These are phyloP conservation scores for Nigrospora osmanthi DNA, from an alignment of 2,329 filamentous ascomycete genomes.

Conservation along the genomic window DNA sequence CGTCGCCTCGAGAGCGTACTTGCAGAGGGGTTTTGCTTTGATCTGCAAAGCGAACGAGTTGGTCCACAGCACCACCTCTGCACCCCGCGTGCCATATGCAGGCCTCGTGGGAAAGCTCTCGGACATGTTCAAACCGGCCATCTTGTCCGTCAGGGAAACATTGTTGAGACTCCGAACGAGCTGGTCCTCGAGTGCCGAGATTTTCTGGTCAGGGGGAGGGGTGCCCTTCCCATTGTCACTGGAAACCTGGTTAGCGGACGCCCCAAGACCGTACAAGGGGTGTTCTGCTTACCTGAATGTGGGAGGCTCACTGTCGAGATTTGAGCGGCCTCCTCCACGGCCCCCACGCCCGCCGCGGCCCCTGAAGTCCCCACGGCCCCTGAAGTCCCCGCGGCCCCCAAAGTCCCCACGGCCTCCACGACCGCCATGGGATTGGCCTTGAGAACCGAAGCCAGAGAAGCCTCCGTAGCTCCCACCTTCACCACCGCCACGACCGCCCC, in stretches of 20 bases:
- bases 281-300: slow-evolving; percentile 22
- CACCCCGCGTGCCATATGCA: slow-evolving; percentile 37
- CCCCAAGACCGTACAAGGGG: background rate
- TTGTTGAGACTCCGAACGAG: slow-evolving; percentile 25
- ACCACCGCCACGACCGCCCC: background rate
- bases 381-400: slow-evolving; percentile 11
- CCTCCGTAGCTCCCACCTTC: background rate
- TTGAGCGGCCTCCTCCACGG: slow-evolving; percentile 8
- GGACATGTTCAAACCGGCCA: slow-evolving; percentile 25
- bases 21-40: slow-evolving; percentile 28
- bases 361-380: slow-evolving; percentile 4
- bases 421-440: slow-evolving; percentile 4
- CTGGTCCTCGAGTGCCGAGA: slow-evolving; percentile 31
- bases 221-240: slow-evolving; percentile 4
- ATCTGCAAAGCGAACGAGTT: slow-evolving; percentile 44
- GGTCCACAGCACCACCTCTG: slow-evolving; percentile 37
- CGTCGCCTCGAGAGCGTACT: slow-evolving; percentile 35
- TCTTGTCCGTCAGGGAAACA: slow-evolving; percentile 22
- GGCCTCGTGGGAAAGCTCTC: slow-evolving; percentile 36
- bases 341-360: slow-evolving; percentile 4
- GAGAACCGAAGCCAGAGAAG: background rate
- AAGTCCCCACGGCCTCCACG: slow-evolving; percentile 14
- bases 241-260: background rate
- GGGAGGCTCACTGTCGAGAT: slow-evolving; percentile 12
- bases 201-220: slow-evolving; percentile 16